Evolutionary conservation across 2,329 filamentous ascomycete genomes (phyloP), one percentile per base, ranked within the genome.

Genomic region (Clarireedia homoeocarpa): DNA sequence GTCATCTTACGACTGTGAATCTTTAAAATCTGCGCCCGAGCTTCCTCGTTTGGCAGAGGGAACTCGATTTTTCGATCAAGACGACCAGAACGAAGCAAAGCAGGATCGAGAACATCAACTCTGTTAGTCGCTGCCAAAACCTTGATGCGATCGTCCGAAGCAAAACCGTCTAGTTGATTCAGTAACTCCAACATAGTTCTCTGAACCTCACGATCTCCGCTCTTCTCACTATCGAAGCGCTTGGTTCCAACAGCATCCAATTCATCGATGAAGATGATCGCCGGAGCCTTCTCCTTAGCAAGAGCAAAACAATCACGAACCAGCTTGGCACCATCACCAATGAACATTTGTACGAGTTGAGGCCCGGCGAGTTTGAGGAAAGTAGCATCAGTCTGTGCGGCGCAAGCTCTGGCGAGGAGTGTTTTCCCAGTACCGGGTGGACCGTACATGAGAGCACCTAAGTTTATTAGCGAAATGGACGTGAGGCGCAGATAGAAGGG

Each of bases 231-330:
- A 73, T 99, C 94, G 77, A 99, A 99, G 69, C 94, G 92, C 77
- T 97, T 97, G 53, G 92, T 97, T 64, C 94, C 94, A n/a, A 99
- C 87, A 57, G 94, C 94, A 71, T 99, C 94, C 61, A 99, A 77
- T 74, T 99, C 94, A 75, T 99, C 94, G 67, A 99, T 97, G 79
- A 99, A 99, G 73, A 99, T 99, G 73, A 99, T 99, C 57, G 94
- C 91, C 0, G 94, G 95, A 0, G 94, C 94, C 79, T 99, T 99
- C 74, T 99, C 94, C 73, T 99, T 99, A 53, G 94, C 94, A 14
- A 99, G 79, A 2, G 94, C 94, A 71, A 99, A 99, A 74, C 90
- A 95, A 75, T 99, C 94, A 58, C 94, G 88, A 44, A 99, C 94
- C 30, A 99, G 82, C 75, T 99, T 99, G 45, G 95, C 94, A 68